These are phyloP conservation scores for Eucommia ulmoides DNA, from an alignment of 257 asterid species.

Conservation along the genomic window DNA sequence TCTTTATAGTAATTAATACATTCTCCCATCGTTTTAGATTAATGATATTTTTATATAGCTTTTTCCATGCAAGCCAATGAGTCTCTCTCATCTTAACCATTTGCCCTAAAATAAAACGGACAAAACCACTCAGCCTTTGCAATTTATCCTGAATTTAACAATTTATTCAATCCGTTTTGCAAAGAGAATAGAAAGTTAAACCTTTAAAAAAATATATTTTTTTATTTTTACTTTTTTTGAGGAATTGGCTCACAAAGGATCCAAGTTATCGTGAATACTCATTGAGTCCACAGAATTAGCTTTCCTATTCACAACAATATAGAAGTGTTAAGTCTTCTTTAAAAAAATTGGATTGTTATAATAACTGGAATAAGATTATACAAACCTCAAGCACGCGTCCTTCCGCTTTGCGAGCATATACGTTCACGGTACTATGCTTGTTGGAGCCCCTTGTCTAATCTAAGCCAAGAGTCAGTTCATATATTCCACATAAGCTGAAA, in stretches of 20 bases:
- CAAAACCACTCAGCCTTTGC: too few species aligned
- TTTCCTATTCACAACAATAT: not conserved
- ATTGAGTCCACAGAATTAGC: too few species aligned
- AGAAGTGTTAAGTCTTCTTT: not conserved
- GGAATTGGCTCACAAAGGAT: not conserved
- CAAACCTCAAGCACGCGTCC: not conserved
- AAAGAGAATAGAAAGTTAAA: not conserved
- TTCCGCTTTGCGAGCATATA: not conserved
- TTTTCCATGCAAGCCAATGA: too few species aligned
- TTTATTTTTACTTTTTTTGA: too few species aligned
- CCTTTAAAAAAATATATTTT: not conserved
- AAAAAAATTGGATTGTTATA: too few species aligned
- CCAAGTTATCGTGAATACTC: not conserved
- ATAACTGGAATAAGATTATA: not conserved
- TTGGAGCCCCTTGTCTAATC: not conserved
- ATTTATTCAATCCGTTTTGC: too few species aligned
- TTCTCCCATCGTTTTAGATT: too few species aligned
- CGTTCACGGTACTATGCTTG: not conserved
- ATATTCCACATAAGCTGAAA: not conserved
- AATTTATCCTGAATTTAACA: too few species aligned
- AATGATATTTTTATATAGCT: too few species aligned
- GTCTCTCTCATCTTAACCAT: too few species aligned
- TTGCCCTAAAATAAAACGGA: too few species aligned
- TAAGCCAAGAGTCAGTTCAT: not conserved
- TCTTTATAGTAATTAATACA: too few species aligned